Evolutionary conservation across 2,329 filamentous ascomycete species (phyloP), one percentile per base, ranked within the genome.

Genomic region (Fusarium ambrosium): DNA sequence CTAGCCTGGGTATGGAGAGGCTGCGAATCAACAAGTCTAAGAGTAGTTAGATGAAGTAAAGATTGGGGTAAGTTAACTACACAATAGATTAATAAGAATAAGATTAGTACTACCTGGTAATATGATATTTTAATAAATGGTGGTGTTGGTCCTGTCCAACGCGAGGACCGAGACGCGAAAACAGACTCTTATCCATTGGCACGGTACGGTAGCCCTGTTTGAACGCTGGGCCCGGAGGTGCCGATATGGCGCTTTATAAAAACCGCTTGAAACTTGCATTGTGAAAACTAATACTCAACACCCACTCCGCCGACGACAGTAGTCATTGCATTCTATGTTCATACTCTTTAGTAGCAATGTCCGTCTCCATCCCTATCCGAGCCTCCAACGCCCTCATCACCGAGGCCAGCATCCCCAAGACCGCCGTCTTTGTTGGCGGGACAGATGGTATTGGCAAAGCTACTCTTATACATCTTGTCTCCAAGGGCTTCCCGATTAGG

Each of bases 1-100:
- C 56, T 2, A 75, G 73, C 10, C 37, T 77, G 9, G 65, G 75
- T 5, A 73, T 77, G 69, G 75, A 77, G 39, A 62, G 72, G 32
- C 66, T 22, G 18, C 70, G 60, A 4, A 76, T 78, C 8, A 55
- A 53, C 8, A 55, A 53, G 55, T 64, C 65, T 1, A 74, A 70
- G 62, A 64, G 66, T 32, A 66, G 29, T 10, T 36, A 66, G 29
- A 10, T 48, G 24, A 62, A 16, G 16, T 6, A n/a, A 51, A 27
- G 1, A 10, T 11, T n/a, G 4, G 3, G 24, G 2, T 3, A 18
- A 9, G 1, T 7, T 51, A 5, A 51, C 24, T 7, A 18, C 1
- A 11, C 1, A 11, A 11, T 6, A 18, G 24, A 29, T 16, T 24
- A 2, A 51, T 13, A 1, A 10, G 8, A 27, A 51, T 51, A 18